These are phyloP conservation scores for Fusarium nanum DNA, from an alignment of 2,329 filamentous ascomycete species.

Conservation along the genomic window DNA sequence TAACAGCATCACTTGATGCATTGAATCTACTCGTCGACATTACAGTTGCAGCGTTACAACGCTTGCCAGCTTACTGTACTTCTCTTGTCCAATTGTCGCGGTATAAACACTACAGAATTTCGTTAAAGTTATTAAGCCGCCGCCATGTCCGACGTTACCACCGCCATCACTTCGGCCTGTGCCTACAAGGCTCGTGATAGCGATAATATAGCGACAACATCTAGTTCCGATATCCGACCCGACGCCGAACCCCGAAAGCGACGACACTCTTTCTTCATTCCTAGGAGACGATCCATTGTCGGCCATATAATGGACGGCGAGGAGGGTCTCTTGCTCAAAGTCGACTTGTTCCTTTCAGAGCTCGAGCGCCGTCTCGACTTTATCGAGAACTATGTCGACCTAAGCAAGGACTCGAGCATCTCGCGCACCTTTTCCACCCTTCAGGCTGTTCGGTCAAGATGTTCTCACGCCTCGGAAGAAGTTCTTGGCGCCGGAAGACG, in stretches of 20 bases:
- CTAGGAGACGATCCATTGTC: constrained; percentile 69
- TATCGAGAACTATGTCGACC: constrained; percentile 87
- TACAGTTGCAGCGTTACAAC: constrained; percentile 30
- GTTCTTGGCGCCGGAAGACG: constrained; percentile 88
- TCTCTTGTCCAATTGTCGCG: constrained; percentile 3
- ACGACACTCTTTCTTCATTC: constrained; percentile 68
- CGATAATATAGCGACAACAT: constrained; percentile 54
- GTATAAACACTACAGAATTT: constrained; percentile 26
- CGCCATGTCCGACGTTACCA: constrained; percentile 55
- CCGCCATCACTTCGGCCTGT: constrained; percentile 55
- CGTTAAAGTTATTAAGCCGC: constrained; percentile 18
- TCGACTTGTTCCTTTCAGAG: constrained; percentile 86
- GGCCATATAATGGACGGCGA: constrained; percentile 72
- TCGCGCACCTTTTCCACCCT: constrained; percentile 87
- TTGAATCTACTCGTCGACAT: constrained; percentile 21
- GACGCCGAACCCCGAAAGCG: constrained; percentile 51
- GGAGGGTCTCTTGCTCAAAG: constrained; percentile 70
- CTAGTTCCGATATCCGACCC: constrained; percentile 55
- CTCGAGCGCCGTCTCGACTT: constrained; percentile 88
- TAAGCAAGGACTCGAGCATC: constrained; percentile 85
- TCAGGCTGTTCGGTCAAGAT: constrained; percentile 86
- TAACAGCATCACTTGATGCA: constrained; percentile 25
- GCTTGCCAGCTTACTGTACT: constrained; percentile 16
- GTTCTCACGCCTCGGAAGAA: constrained; percentile 89
- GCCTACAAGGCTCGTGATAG: constrained; percentile 50